Base-by-base conservation (phyloP, 1,284 basidiomycete genomes). In the Agroathelia rolfsii region DNA sequence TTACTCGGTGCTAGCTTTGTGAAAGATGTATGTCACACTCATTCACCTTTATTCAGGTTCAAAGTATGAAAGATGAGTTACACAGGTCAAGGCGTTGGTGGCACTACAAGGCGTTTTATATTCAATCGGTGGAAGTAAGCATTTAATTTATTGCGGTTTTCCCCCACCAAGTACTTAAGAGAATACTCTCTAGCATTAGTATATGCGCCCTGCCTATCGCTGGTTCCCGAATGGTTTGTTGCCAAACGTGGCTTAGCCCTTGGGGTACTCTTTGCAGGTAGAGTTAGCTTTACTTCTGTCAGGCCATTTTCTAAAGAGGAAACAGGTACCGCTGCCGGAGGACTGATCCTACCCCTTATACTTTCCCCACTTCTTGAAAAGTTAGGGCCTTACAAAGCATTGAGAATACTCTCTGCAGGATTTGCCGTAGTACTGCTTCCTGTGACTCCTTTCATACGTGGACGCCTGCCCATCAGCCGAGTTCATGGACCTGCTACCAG, bases 141-240 rank as follows among this genome's bases (percentile, higher is more conserved):
- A 4, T 12, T 12, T 26, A n/a, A 25, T 14, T 9, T 12, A n/a
- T 9, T 24, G 32, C 12, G 7, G n/a, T 21, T 7, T 19, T 28
- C 15, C n/a, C 15, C 14, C n/a, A 27, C 28, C n/a, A 12, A 12
- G 18, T 15, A n/a, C n/a, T n/a, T n/a, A n/a, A n/a, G n/a, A 10
- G 14, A 28, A 22, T 4, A 6, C 13, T 16, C 2, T 25, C 20
- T 31, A 59, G 58, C 55, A 5, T 32, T 64, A 13, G 35, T 62
- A 1, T 62, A 59, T 39, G 44, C 49, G 6, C 53, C 58, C 1
- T 50, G 47, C 19, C 48, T 64, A 10, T 53, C 50, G 11, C 61
- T 53, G 39, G 43, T 66, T 35, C 51, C 56, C 0, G 62, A 66
- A 34, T 67, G 64, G 64, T 67, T 66, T 37, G 49, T 61, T 14